A percentile compares a stretch with the other conserved stretches of the same genome.
Evolutionary conservation across 1,139 yeast genomes (phyloP).

Genomic region (Debaryomyces sp.): DNA sequence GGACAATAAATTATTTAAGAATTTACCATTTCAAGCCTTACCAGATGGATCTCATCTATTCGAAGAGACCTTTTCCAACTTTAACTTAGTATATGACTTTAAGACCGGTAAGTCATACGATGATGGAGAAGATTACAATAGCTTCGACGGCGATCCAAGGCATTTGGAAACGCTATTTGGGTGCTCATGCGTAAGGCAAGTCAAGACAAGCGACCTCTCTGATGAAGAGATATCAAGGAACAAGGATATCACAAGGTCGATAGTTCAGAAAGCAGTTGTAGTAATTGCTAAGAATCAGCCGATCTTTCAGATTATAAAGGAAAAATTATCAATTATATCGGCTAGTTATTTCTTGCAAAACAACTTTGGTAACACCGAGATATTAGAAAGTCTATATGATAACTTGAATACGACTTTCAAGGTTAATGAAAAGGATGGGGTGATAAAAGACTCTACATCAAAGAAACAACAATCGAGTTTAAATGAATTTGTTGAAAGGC

Average conservation of each 20-base stretch:
- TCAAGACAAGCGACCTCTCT: slow-evolving; percentile 61
- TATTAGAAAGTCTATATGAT: slow-evolving; percentile 73
- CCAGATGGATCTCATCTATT: slow-evolving; percentile 95
- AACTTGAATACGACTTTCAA: slow-evolving; percentile 54
- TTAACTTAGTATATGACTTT: slow-evolving; percentile 80
- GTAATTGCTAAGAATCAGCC: slow-evolving; percentile 83
- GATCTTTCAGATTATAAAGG: slow-evolving; percentile 83
- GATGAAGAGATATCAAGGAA: slow-evolving; percentile 50
- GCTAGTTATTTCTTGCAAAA: slow-evolving; percentile 82
- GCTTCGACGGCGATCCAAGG: slow-evolving; percentile 47
- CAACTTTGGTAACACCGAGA: slow-evolving; percentile 67
- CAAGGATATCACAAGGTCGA: slow-evolving; percentile 78
- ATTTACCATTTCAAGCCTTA: slow-evolving; percentile 87
- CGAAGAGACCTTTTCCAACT: slow-evolving; percentile 91
- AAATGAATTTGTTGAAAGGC: slow-evolving; percentile 15
- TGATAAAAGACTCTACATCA: slow-evolving; percentile 11
- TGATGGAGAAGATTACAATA: slow-evolving; percentile 45
- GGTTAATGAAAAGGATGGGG: slow-evolving; percentile 26
- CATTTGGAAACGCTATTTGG: slow-evolving; percentile 81
- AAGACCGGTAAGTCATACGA: slow-evolving; percentile 49
- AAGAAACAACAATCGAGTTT: slow-evolving; percentile 14
- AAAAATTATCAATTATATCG: slow-evolving; percentile 87
- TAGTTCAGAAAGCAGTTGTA: slow-evolving; percentile 90
- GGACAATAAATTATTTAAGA: slow-evolving; percentile 69
- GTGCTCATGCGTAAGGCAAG: slow-evolving; percentile 89